Evolutionary conservation across 768 basidiomycete genomes (phyloP), one percentile per base, ranked within the genome.

Genomic region (Suillus subaureus): DNA sequence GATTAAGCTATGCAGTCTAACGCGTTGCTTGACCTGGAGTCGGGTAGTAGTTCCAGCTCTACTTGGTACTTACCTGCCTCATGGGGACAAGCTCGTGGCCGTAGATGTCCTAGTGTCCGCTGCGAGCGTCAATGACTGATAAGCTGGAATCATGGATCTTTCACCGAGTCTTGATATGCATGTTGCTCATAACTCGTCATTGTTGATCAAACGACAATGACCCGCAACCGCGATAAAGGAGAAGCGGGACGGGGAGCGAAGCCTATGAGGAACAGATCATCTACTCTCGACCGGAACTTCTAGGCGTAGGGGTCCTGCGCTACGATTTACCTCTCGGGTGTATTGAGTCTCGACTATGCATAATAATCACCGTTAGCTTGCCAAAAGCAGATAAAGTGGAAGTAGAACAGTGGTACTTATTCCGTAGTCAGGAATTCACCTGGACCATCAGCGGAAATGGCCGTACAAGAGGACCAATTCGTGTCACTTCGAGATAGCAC

Each of bases 31-130:
- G 52, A 52, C 51, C 56, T 67, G 23, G 63, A 26, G 7, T 64
- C 63, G 13, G 61, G 33, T 33, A 33, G 18, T 33, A 67, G 58
- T 16, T 64, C 47, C 13, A 57, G 51, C 47, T 35, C 58, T 37
- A 45, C 35, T 28, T 61, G 64, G 66, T 67, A 55, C 49, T 65
- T 39, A n/a, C 66, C 64, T 8, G 66, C 63, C 16, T 67, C 58
- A 7, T 65, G 64, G 51, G 51, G 66, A 13, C 64, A 65, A n/a
- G 31, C 57, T 65, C 42, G 64, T 58, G 31, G 57, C 51, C 2
- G 23, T 35, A 6, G 58, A 61, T 39, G 49, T 65, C 15, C 54
- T 61, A 37, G 49, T 65, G 33, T 61, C 66, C 31, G 58, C 35
- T 37, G 42, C 64, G 39, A 61, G 31, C 4, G 31, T 61, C 52